Evolutionary conservation across 306 rosid genomes (phyloP).

Genomic region (Sechiopsis laciniata): DNA sequence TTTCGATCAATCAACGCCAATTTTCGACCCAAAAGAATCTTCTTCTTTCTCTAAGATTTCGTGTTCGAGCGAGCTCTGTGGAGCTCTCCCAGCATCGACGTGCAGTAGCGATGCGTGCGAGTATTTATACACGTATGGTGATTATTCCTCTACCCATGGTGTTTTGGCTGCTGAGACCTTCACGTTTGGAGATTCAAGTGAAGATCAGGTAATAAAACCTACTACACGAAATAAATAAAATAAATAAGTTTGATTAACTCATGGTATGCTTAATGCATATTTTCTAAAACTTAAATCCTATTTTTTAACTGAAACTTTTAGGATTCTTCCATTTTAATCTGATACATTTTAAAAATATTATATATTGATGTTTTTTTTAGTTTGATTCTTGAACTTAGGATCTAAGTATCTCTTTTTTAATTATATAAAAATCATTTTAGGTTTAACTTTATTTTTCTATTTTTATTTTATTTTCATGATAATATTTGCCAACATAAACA

Average conservation of each 20-base stretch:
- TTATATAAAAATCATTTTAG: no score
- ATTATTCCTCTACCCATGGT: constrained; percentile 65
- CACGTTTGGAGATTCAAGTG: constrained; percentile 40
- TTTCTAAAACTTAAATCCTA: neutral
- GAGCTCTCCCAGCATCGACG: constrained; percentile 44
- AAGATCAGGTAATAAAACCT: neutral
- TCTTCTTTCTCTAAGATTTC: constrained; percentile 50
- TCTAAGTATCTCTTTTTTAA: no score
- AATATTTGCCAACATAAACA: no score
- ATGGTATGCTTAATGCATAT: neutral
- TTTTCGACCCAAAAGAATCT: constrained; percentile 62
- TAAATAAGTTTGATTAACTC: neutral
- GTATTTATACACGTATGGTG: constrained; percentile 67
- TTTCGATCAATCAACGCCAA: constrained; percentile 56
- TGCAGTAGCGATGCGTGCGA: constrained; percentile 54
- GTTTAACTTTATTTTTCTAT: no score
- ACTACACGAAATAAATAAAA: neutral
- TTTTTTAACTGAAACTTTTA: no score
- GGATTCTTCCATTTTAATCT: neutral
- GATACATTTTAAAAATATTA: neutral
- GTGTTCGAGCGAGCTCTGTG: constrained; percentile 44
- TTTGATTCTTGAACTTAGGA: no score
- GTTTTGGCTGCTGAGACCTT: constrained; percentile 62
- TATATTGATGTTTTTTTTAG: neutral
- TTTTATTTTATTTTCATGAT: no score